A percentile compares a stretch with the other conserved stretches of the same genome.
Evolutionary conservation across 2,329 filamentous ascomycete genomes (phyloP).

Genomic region (Thielaviopsis ethacetica): DNA sequence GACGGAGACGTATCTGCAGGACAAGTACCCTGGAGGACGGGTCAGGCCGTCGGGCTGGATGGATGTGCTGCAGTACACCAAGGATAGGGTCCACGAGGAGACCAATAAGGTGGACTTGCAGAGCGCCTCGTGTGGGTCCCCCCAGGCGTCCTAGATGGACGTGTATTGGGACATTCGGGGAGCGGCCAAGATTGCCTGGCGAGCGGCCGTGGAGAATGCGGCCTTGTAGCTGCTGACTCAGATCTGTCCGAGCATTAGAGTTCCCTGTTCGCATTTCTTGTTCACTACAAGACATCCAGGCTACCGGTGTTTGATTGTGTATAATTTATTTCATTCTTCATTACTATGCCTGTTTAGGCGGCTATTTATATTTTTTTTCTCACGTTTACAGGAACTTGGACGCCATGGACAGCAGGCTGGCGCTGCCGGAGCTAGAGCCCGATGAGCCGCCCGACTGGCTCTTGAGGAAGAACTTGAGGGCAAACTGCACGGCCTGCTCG

Average conservation of each 20-base stretch:
- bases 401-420: slow-evolving; percentile 28
- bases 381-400: slow-evolving; percentile 27
- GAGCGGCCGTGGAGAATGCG: background rate
- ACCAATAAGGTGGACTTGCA: background rate
- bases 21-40: slow-evolving; percentile 30
- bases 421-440: slow-evolving; percentile 12
- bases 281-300: background rate
- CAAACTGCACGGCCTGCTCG: slow-evolving; percentile 67
- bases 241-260: background rate
- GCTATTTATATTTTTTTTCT: background rate
- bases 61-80: slow-evolving; percentile 32
- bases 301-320: background rate
- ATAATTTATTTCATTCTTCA: background rate
- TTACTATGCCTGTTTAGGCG: background rate
- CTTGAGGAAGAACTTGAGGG: slow-evolving; percentile 84
- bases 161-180: background rate
- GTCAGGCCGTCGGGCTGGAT: slow-evolving; percentile 37
- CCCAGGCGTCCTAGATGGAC: background rate
- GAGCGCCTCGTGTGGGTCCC: background rate
- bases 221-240: background rate
- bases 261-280: background rate
- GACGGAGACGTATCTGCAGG: slow-evolving; percentile 37
- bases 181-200: background rate
- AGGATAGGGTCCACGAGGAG: slow-evolving; percentile 10
- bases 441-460: slow-evolving; percentile 26